Conservation (phyloP, 768 basidiomycete species). For the Harrya chromipes region DNA sequence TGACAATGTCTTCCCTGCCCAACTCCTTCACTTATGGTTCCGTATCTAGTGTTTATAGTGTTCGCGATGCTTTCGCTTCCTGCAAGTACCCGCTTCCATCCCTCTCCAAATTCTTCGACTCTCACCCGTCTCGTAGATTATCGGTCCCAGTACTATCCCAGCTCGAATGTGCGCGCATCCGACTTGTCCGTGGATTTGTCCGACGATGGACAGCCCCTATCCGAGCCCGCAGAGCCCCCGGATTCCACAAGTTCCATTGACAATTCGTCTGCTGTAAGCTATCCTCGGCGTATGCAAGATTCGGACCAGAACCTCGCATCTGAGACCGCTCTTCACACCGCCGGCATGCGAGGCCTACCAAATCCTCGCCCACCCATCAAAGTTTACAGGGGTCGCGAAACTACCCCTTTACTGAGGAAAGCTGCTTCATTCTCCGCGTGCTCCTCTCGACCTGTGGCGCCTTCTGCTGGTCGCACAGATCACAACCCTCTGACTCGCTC, state of each 20-base stretch:
- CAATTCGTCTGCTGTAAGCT: slow-evolving; percentile 8
- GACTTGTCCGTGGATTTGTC: slow-evolving; percentile 39
- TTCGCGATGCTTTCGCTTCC: slow-evolving; percentile 56
- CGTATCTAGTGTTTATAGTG: slow-evolving; percentile 45
- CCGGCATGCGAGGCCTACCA: slow-evolving; percentile 7
- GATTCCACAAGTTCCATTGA: not conserved
- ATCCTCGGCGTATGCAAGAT: not conserved
- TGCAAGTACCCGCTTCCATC: slow-evolving; percentile 39
- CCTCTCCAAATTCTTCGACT: not conserved
- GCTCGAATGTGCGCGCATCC: slow-evolving; percentile 52
- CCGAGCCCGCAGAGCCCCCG: not conserved
- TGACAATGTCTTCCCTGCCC: slow-evolving; percentile 45
- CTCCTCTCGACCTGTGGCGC: slow-evolving; percentile 2
- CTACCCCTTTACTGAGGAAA: slow-evolving; percentile 42
- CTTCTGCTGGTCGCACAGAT: not conserved
- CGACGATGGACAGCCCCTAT: slow-evolving; percentile 29
- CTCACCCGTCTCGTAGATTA: slow-evolving; percentile 45
- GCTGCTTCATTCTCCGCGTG: slow-evolving; percentile 35
- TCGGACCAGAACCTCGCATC: slow-evolving; percentile 1
- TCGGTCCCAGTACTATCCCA: slow-evolving; percentile 64
- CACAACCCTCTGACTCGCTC: not conserved
- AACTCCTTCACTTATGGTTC: slow-evolving; percentile 44
- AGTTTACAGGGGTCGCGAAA: slow-evolving; percentile 12
- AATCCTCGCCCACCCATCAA: not conserved
- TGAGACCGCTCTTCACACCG: slow-evolving; percentile 21